phyloP scores from a whole-genome alignment of 2,329 filamentous ascomycete genomes.

The Fusarium austroafricanum region DNA sequence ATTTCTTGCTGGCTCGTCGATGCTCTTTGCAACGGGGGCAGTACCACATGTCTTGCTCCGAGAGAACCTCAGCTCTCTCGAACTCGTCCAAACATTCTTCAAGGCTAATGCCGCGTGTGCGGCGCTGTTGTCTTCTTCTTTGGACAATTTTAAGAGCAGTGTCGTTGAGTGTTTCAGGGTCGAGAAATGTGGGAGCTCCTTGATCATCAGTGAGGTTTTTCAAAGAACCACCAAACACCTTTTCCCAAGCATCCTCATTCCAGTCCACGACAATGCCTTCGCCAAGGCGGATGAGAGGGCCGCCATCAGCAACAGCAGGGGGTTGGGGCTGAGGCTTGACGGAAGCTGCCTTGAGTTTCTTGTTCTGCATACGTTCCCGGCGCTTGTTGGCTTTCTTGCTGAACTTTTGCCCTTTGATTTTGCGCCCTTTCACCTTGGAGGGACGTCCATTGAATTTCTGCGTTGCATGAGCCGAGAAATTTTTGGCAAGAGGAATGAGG shows the following conservation, averaged over 20 bases:
- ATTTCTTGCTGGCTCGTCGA: conserved; percentile 91
- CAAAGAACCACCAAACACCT: conserved; percentile 70
- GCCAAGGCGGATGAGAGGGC: conserved; percentile 79
- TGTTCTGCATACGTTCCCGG: conserved; percentile 57
- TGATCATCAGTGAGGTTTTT: conserved; percentile 57
- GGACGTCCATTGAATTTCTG: conserved; percentile 39
- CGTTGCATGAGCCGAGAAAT: conserved; percentile 1
- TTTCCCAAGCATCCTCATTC: conserved; percentile 75
- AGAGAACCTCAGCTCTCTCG: conserved; percentile 91
- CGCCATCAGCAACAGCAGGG: conserved; percentile 58
- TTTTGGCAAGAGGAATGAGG: background rate
- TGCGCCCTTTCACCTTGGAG: conserved; percentile 57
- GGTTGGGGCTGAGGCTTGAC: conserved; percentile 53
- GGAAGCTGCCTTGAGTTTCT: conserved; percentile 51
- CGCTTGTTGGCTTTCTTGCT: conserved; percentile 63
- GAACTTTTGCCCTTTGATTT: conserved; percentile 59
- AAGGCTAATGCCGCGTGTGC: conserved; percentile 76
- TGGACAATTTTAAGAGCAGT: conserved; percentile 74
- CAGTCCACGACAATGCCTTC: conserved; percentile 92
- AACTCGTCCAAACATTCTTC: conserved; percentile 96
- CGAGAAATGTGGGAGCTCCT: conserved; percentile 69
- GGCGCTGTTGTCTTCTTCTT: conserved; percentile 67
- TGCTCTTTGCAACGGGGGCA: conserved; percentile 96
- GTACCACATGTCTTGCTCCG: conserved; percentile 97
- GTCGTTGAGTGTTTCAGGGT: conserved; percentile 67